phyloP scores from a whole-genome alignment of 2,329 filamentous ascomycete species.

The Alternaria metachromatica region DNA sequence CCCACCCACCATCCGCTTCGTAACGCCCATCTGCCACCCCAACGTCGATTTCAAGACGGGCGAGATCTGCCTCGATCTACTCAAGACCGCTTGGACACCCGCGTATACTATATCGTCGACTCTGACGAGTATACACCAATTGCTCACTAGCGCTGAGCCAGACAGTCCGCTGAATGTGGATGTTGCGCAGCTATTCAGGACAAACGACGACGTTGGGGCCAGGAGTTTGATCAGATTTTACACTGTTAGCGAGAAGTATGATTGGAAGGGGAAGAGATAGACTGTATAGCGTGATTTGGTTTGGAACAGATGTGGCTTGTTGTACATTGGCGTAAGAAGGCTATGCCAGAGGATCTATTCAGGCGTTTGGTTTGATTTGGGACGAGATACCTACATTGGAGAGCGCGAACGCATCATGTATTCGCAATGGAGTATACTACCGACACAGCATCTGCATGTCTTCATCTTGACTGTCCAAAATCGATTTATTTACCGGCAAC shows the following conservation, averaged over 20 bases:
- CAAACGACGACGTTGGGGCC: conserved; percentile 72
- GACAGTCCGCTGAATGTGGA: conserved; percentile 83
- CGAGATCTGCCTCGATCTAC: conserved; percentile 91
- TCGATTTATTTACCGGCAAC: not conserved
- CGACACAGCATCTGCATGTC: not conserved
- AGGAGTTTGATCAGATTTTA: conserved; percentile 75
- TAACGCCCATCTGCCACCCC: conserved; percentile 58
- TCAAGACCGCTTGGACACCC: conserved; percentile 80
- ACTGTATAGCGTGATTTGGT: not conserved
- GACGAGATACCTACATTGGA: conserved; percentile 5
- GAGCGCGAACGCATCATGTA: not conserved
- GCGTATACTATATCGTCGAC: conserved; percentile 81
- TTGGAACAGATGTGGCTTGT: not conserved
- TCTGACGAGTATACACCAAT: conserved; percentile 73
- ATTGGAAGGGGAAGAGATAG: conserved; percentile 1
- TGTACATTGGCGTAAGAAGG: not conserved
- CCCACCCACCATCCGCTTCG: conserved; percentile 79
- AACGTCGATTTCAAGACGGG: conserved; percentile 66
- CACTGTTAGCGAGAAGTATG: conserved; percentile 62
- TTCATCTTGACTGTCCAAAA: not conserved
- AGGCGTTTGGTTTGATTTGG: conserved; percentile 3
- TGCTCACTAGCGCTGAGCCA: conserved; percentile 71
- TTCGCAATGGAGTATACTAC: not conserved
- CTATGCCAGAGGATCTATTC: not conserved
- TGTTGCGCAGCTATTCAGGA: conserved; percentile 72